Conservation (phyloP, 306 rosid species). For the Cicer bijugum region DNA sequence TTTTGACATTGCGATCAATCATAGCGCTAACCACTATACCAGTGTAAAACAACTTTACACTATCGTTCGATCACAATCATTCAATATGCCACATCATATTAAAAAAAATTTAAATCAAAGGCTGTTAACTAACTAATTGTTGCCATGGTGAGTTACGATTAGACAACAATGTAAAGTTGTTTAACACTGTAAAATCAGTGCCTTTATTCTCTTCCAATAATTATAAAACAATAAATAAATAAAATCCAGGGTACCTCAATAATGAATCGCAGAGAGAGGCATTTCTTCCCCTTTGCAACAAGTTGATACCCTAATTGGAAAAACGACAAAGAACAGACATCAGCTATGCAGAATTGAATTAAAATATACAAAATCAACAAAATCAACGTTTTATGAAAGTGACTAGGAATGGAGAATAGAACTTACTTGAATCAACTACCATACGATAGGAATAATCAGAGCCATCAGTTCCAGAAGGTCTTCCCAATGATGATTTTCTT, state of each 20-base stretch:
- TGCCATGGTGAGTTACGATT: no score
- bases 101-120: no score
- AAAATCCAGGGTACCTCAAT: constrained; percentile 57
- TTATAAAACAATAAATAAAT: background rate
- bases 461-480: constrained; percentile 94
- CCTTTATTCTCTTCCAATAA: no score
- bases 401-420: constrained; percentile 9
- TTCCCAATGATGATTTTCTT: constrained; percentile 61
- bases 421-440: constrained; percentile 93
- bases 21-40: no score
- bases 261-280: constrained; percentile 52
- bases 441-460: constrained; percentile 81
- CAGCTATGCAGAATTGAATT: background rate
- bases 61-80: no score
- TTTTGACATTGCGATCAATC: no score
- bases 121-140: no score
- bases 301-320: constrained; percentile 70
- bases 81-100: no score
- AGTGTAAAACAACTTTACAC: no score
- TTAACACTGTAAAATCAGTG: no score
- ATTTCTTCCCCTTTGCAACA: constrained; percentile 78
- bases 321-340: background rate
- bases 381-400: background rate
- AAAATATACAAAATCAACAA: background rate
- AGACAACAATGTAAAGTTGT: no score